These are phyloP conservation scores for Aphanomyces invadans DNA, from an alignment of 352 stramenopile species.

Conservation along the genomic window DNA sequence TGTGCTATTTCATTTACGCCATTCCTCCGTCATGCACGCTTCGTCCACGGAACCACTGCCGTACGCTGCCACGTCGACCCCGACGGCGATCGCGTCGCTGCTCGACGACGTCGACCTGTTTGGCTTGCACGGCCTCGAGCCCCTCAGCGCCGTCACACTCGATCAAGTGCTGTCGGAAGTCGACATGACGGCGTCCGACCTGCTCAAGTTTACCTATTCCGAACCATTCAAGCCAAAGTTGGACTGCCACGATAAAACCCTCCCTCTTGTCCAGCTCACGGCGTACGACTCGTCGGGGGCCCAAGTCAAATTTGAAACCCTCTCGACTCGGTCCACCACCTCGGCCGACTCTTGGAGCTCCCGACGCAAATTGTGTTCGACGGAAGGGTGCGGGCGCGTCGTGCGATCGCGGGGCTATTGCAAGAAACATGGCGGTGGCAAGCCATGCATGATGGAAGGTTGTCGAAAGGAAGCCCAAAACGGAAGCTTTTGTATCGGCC, in stretches of 20 bases:
- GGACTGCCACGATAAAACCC: no score
- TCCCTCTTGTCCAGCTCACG: background rate
- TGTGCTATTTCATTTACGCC: no score
- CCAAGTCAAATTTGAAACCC: background rate
- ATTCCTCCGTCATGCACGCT: no score
- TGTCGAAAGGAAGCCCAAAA: conserved; percentile 63
- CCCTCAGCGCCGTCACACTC: background rate
- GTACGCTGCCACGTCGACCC: no score
- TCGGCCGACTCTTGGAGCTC: no score
- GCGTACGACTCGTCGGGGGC: background rate
- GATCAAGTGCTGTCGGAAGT: conserved; percentile 7
- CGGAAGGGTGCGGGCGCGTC: conserved; percentile 47
- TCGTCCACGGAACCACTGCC: background rate
- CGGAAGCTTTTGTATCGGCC: conserved; percentile 40
- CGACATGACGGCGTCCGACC: background rate
- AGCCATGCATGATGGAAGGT: conserved; percentile 60
- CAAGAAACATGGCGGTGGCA: conserved; percentile 72
- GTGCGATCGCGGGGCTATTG: conserved; percentile 80
- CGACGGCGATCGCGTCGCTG: background rate
- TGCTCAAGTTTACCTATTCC: background rate
- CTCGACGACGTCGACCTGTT: background rate
- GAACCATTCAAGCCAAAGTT: no score
- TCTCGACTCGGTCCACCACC: no score
- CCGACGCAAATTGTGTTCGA: conserved; percentile 1
- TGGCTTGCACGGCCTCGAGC: conserved; percentile 2